phyloP scores from a whole-genome alignment of 148 eudicot species.

The Limonium bicolor region DNA sequence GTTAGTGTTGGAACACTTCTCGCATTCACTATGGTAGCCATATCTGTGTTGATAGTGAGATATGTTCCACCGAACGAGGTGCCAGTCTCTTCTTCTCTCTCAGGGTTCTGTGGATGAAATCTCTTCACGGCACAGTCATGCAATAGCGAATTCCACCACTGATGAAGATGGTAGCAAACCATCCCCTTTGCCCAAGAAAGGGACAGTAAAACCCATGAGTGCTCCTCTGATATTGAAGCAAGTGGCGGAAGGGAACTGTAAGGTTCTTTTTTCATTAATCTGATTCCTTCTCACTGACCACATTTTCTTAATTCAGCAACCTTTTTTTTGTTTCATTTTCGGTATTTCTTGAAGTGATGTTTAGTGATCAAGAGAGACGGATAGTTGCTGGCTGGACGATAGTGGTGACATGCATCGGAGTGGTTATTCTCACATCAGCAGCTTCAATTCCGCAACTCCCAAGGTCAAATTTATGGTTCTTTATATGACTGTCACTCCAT shows the following conservation, averaged over 20 bases:
- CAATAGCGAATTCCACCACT: not conserved
- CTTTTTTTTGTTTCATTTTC: not conserved
- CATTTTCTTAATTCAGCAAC: not conserved
- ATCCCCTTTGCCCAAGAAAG: conserved; percentile 2
- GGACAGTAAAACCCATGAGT: not conserved
- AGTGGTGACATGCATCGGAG: conserved; percentile 44
- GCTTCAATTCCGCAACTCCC: conserved; percentile 23
- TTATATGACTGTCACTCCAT: no score
- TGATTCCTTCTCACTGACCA: not conserved
- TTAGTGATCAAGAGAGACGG: conserved; percentile 27
- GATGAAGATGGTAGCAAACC: not conserved
- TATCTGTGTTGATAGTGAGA: conserved; percentile 72
- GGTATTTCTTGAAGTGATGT: conserved; percentile 16
- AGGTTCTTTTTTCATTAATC: conserved; percentile 2
- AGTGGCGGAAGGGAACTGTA: conserved; percentile 3
- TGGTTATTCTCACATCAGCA: conserved; percentile 37
- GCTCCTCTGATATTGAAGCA: not conserved
- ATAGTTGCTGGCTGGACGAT: conserved; percentile 69
- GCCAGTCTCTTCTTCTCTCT: conserved; percentile 61
- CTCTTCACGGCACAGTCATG: not conserved
- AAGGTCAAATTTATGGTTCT: conserved; percentile 1
- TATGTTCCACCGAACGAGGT: conserved; percentile 88
- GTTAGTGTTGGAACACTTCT: conserved; percentile 80
- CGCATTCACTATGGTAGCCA: conserved; percentile 87
- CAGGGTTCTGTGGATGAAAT: conserved; percentile 47